A percentile compares a stretch with the other conserved stretches of the same genome.
These are phyloP conservation scores for Exophiala spinifera DNA, from an alignment of 2,329 filamentous ascomycete genomes.

Conservation along the genomic window DNA sequence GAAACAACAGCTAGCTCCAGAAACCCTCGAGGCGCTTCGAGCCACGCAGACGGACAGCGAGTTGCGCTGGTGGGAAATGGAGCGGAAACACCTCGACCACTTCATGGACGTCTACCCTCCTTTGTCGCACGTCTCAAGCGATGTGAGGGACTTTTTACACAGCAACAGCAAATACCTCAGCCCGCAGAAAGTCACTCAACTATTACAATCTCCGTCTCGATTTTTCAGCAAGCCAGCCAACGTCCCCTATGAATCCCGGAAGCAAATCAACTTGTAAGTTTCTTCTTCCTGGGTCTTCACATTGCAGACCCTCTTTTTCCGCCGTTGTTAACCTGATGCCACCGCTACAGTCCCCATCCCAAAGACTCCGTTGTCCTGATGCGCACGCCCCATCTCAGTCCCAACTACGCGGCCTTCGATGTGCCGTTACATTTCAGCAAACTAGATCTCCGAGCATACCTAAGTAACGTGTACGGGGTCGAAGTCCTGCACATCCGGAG, in stretches of 20 bases:
- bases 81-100: slow-evolving; percentile 22
- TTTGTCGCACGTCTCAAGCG: slow-evolving; percentile 13
- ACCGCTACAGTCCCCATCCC: slow-evolving; percentile 56
- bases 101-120: slow-evolving; percentile 24
- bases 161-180: slow-evolving; percentile 5
- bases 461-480: slow-evolving; percentile 80
- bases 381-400: slow-evolving; percentile 66
- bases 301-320: background rate
- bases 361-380: slow-evolving; percentile 77
- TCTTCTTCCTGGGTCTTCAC: background rate
- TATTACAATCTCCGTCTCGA: slow-evolving; percentile 21
- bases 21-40: background rate
- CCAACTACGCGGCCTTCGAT: slow-evolving; percentile 82
- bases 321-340: slow-evolving; percentile 6
- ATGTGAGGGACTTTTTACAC: slow-evolving; percentile 20
- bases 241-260: slow-evolving; percentile 32
- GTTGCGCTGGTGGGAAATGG: slow-evolving; percentile 25
- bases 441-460: slow-evolving; percentile 92
- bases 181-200: slow-evolving; percentile 4
- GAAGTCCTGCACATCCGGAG: slow-evolving; percentile 71
- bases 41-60: slow-evolving; percentile 1
- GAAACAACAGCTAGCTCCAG: background rate
- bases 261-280: slow-evolving; percentile 49
- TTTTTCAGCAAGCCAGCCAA: slow-evolving; percentile 28
- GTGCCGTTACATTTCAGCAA: slow-evolving; percentile 93